phyloP scores from a whole-genome alignment of 441 rosid species.

The Corymbia calophylla region DNA sequence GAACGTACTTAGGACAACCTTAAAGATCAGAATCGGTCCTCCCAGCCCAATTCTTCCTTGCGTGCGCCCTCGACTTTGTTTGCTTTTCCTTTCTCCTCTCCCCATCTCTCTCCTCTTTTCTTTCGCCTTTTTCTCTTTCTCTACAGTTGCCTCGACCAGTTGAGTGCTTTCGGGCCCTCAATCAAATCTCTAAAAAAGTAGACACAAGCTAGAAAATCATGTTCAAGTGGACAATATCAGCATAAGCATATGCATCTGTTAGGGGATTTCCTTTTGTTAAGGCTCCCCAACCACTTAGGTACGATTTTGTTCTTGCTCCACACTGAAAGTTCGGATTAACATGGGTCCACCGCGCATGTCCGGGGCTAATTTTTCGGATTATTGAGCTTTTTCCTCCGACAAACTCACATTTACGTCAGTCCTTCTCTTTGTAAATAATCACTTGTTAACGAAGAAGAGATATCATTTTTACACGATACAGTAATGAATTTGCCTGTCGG shows the following conservation, averaged over 20 bases:
- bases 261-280: not conserved
- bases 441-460: not conserved
- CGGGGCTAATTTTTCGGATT: not conserved
- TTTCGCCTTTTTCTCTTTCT: not conserved
- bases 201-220: not conserved
- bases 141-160: not conserved
- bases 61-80: not conserved
- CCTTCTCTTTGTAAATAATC: not conserved
- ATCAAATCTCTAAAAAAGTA: not conserved
- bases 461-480: not conserved
- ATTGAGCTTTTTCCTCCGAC: not conserved
- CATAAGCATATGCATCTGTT: not conserved
- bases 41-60: not conserved
- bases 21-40: not conserved
- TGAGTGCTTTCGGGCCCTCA: not conserved
- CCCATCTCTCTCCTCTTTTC: not conserved
- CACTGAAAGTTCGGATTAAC: not conserved
- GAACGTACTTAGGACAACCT: not conserved
- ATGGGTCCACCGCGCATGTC: not conserved
- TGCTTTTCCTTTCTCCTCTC: not conserved
- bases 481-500: not conserved
- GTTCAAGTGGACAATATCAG: not conserved
- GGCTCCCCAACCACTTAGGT: not conserved
- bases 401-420: not conserved
- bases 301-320: not conserved